A percentile compares a stretch with the other conserved stretches of the same genome.
Evolutionary conservation across 2,329 filamentous ascomycete species (phyloP).

Genomic region (Neopestalotiopsis sp.): DNA sequence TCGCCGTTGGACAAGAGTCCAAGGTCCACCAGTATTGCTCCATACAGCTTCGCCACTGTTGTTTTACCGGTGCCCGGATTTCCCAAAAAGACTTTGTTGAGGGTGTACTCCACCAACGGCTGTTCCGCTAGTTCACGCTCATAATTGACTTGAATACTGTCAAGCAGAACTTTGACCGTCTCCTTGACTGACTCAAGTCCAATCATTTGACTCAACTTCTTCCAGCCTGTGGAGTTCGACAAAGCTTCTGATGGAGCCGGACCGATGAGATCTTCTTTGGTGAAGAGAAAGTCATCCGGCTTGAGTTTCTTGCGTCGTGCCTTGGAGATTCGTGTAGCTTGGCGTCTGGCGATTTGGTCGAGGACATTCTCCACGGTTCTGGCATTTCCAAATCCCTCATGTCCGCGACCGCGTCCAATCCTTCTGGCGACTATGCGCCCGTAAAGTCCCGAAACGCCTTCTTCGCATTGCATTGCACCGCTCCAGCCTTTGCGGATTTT

Average conservation of each 20-base stretch:
- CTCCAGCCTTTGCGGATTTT: conserved; percentile 61
- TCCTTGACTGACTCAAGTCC: conserved; percentile 34
- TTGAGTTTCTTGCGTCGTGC: conserved; percentile 47
- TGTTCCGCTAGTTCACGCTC: conserved; percentile 33
- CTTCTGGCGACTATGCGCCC: conserved; percentile 66
- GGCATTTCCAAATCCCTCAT: conserved; percentile 76
- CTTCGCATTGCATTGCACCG: conserved; percentile 63
- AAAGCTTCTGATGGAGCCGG: conserved; percentile 36
- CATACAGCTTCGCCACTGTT: conserved; percentile 37
- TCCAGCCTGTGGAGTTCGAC: conserved; percentile 31
- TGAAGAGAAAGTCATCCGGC: conserved; percentile 65
- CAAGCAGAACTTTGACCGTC: conserved; percentile 46
- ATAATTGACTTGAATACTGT: conserved; percentile 35
- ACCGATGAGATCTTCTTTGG: conserved; percentile 73
- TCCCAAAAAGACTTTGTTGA: conserved; percentile 37
- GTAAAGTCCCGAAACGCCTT: conserved; percentile 64
- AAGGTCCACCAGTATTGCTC: conserved; percentile 32
- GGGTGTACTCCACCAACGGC: conserved; percentile 28
- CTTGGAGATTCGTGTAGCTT: conserved; percentile 59
- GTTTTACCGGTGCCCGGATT: conserved; percentile 39
- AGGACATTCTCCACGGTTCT: conserved; percentile 69
- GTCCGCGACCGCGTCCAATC: conserved; percentile 66
- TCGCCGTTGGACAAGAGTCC: conserved; percentile 44
- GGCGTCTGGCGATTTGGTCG: conserved; percentile 58
- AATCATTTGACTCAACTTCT: conserved; percentile 36